Conservation (phyloP, 2,329 filamentous ascomycete species). For the Paradendryphiella salina region DNA sequence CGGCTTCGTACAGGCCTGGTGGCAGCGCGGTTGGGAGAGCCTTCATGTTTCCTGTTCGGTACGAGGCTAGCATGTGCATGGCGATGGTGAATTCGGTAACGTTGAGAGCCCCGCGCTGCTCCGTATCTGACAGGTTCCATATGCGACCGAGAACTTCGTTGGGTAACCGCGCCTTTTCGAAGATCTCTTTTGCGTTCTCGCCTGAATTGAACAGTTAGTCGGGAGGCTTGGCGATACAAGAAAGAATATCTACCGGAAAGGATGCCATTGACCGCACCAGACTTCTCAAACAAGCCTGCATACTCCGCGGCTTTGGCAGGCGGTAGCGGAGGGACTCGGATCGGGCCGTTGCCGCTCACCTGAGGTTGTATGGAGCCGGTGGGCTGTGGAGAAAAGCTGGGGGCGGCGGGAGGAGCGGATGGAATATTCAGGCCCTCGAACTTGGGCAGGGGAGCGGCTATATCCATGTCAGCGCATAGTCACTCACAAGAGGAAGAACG, state of each 20-base stretch:
- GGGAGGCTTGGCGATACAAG: too few relatives aligned
- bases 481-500: background rate
- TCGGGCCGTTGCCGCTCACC: conserved; percentile 58
- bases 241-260: conserved; percentile 62
- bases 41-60: conserved; percentile 80
- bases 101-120: conserved; percentile 84
- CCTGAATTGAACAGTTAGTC: conserved; percentile 52
- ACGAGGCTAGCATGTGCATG: conserved; percentile 94
- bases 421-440: conserved; percentile 75
- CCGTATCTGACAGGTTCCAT: conserved; percentile 92
- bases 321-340: conserved; percentile 85
- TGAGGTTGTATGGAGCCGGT: conserved; percentile 44
- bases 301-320: conserved; percentile 91
- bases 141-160: conserved; percentile 92
- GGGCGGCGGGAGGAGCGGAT: conserved; percentile 55
- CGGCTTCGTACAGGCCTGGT: conserved; percentile 85
- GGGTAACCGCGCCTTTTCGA: conserved; percentile 86
- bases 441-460: conserved; percentile 80
- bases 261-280: conserved; percentile 73
- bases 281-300: conserved; percentile 85
- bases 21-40: conserved; percentile 79
- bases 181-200: conserved; percentile 88
- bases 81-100: conserved; percentile 94
- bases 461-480: conserved; percentile 28
- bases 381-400: conserved; percentile 49